Evolutionary conservation across 1,284 basidiomycete genomes (phyloP), one percentile per base, ranked within the genome.

Genomic region (Cutaneotrichosporon cutaneum): DNA sequence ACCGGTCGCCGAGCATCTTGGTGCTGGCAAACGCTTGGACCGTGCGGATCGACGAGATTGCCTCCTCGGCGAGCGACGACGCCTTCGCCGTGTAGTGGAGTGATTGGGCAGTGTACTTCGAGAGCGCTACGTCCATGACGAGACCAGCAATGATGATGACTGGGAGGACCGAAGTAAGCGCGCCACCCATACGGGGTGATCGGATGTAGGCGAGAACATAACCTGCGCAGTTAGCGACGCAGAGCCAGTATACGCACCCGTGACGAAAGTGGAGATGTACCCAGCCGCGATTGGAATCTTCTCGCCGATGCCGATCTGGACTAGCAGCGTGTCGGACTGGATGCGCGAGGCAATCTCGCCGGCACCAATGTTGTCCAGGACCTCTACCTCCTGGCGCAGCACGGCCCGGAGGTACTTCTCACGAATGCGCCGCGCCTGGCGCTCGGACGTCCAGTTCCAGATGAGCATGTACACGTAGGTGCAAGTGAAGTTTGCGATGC

Each of bases 281-380:
- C 79, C 2, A 85, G 75, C 67, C 9, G 74, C 69, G 56, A 78
- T 68, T 50, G 79, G 86, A 3, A 94, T 88, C 77, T 95, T 95
- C 78, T 96, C 93, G 0, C 89, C 90, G 8, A 90, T 89, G 30
- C 91, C 92, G 75, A 90, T 88, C 71, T 96, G 93, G 0, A 94
- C 86, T 52, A 93, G 80, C 80, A 92, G 70, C 50, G 73, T 76
- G 64, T 79, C 76, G 1, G 90, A 92, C 76, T 94, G 90, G 67
- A 98, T 98, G 60, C 94, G 88, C 1, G 94, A 96, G 1, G 95
- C 90, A 36, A 99, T 88, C 78, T 98, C 95, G 63, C 95, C 95
- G 5, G 94, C 89, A 27, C 95, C 94, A 59, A 97, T 86, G 22
- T 88, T 86, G 75, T 98, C 95, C 73, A 98, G 33, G 9, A 5